Conservation (phyloP, 768 basidiomycete genomes). For the Sistotremastrum suecicum region DNA sequence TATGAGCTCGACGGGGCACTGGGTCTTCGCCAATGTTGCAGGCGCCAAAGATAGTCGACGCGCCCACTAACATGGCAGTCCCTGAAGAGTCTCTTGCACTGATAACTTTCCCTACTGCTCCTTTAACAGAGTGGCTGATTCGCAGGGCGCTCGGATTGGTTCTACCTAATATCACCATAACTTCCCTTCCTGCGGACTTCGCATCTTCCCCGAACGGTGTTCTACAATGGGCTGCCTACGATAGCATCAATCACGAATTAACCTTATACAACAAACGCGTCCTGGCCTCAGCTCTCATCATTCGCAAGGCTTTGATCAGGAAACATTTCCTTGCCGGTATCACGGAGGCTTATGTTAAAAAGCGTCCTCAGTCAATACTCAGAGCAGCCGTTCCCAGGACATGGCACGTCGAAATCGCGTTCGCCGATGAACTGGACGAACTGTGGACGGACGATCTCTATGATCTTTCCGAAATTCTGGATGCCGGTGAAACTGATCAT, state of each 20-base stretch:
- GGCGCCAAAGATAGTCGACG: neutral
- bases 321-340: slow-evolving; percentile 83
- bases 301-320: slow-evolving; percentile 86
- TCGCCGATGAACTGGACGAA: slow-evolving; percentile 90
- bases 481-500: slow-evolving; percentile 9
- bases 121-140: slow-evolving; percentile 37
- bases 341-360: slow-evolving; percentile 56
- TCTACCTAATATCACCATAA: slow-evolving; percentile 16
- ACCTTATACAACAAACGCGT: slow-evolving; percentile 38
- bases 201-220: slow-evolving; percentile 14
- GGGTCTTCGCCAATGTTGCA: slow-evolving; percentile 20
- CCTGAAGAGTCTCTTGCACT: slow-evolving; percentile 16
- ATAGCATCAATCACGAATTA: slow-evolving; percentile 66
- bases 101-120: slow-evolving; percentile 40
- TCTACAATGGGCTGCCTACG: slow-evolving; percentile 82
- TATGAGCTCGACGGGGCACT: too few species aligned
- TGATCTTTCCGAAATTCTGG: slow-evolving; percentile 57
- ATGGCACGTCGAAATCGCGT: slow-evolving; percentile 76
- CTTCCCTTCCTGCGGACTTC: slow-evolving; percentile 12
- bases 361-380: slow-evolving; percentile 48
- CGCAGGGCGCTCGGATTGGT: slow-evolving; percentile 24
- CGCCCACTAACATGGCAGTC: slow-evolving; percentile 1
- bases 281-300: slow-evolving; percentile 73
- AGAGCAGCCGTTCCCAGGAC: slow-evolving; percentile 49
- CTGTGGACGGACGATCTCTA: slow-evolving; percentile 86